phyloP scores from a whole-genome alignment of 2,329 filamentous ascomycete genomes.

The Stagonosporopsis vannaccii region DNA sequence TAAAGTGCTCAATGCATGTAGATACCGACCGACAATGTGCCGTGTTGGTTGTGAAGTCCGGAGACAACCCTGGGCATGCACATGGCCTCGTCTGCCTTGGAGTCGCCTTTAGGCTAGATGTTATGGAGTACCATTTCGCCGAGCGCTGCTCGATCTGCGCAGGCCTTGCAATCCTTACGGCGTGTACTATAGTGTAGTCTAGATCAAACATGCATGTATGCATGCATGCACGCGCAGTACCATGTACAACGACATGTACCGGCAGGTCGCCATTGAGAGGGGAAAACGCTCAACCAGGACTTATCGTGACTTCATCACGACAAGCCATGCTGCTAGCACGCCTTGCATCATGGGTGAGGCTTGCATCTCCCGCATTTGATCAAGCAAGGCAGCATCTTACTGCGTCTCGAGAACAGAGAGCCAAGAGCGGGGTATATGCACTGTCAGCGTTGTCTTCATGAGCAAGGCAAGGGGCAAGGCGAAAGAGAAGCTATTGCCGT shows the following conservation, averaged over 20 bases:
- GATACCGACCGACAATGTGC: background rate
- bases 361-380: background rate
- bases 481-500: conserved; percentile 1
- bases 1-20: background rate
- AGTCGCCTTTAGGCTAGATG: background rate
- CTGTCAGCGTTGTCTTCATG: conserved; percentile 1
- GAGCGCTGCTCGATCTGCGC: conserved; percentile 9
- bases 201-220: conserved; percentile 1
- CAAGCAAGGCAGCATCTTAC: conserved; percentile 2
- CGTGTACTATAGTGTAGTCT: background rate
- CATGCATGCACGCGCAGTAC: conserved; percentile 3
- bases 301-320: conserved; percentile 5
- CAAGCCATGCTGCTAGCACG: conserved; percentile 1
- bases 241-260: background rate
- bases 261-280: background rate
- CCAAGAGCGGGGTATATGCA: conserved; percentile 15
- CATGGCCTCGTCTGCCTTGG: background rate
- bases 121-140: background rate
- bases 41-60: background rate
- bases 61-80: conserved; percentile 9
- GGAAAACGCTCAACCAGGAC: background rate
- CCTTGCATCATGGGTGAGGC: conserved; percentile 5
- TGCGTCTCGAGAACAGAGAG: conserved; percentile 1
- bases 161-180: background rate
- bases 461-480: background rate